Evolutionary conservation across 306 rosid genomes (phyloP), one percentile per base, ranked within the genome.

Genomic region (Dalbergia oliveri): DNA sequence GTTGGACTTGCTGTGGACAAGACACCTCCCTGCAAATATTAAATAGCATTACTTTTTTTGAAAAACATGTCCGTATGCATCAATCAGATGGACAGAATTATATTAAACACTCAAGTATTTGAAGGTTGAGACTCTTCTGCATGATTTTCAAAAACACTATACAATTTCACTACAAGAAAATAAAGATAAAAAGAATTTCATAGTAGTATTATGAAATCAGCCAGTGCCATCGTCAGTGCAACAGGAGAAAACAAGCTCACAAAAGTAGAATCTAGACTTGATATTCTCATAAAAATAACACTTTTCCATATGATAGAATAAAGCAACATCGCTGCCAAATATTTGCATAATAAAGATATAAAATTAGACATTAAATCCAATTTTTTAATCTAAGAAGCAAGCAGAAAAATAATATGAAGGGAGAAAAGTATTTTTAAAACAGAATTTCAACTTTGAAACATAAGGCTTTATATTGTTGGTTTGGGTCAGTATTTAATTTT

Each of bases 11-110:
- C 86, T 9, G 96, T 83, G 73, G 99, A 86, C 77, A 91, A 75
- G 79, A 90, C 88, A 79, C 94, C 94, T 21, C 95, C 98, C 99
- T 93, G 86, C 90, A 84, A 80, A 84, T 66, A 85, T 21, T 43
- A n/a, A 61, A 66, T 58, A 62, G 76, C 73, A 81, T 81, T 54
- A 81, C 19, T 19, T 60, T 59, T 26, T 60, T 35, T 26, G 69
- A 11, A 47, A 51, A 5, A 11, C 5, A 10, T 66, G 43, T 66
- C 26, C 19, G 9, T 4, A 41, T n/a, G 33, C 65, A 73, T 47
- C 61, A 70, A 74, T 58, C 41, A 31, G 54, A 31, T 50, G 64
- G 44, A 34, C 14, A 65, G 69, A 56, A 60, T 37, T 19, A 11
- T 51, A 78, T 7, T 18, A 62, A 37, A 50, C 35, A 51, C 50